Conservation (phyloP, 2,329 filamentous ascomycete species). For the Trichoderma semiorbis region DNA sequence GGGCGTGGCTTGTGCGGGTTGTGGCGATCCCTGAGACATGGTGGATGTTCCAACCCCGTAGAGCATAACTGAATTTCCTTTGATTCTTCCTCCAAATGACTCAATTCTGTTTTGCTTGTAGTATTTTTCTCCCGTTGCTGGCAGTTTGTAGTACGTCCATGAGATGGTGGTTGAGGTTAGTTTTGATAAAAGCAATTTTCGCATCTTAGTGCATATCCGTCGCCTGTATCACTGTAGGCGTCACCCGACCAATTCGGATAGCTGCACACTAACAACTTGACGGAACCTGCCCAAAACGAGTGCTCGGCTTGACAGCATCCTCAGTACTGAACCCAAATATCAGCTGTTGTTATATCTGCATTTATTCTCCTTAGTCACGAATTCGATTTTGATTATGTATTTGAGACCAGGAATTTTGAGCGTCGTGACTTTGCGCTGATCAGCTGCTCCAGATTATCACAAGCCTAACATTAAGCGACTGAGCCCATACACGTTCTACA, state of each 20-base stretch:
- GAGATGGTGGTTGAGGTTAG: background rate
- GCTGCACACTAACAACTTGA: background rate
- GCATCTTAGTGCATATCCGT: background rate
- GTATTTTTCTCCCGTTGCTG: background rate
- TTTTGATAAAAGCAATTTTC: slow-evolving; percentile 8
- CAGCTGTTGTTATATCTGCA: background rate
- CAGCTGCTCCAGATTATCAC: background rate
- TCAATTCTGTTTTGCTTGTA: background rate
- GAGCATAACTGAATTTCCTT: background rate
- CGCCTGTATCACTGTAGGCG: background rate
- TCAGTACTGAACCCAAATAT: background rate
- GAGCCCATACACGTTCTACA: background rate
- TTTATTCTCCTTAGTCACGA: too few relatives aligned
- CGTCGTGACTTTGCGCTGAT: background rate
- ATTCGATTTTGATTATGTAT: background rate
- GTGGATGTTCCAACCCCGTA: background rate
- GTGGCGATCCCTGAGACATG: slow-evolving; percentile 4
- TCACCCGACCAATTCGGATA: background rate
- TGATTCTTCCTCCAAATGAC: background rate
- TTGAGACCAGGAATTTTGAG: background rate
- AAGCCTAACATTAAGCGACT: background rate
- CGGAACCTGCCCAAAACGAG: background rate
- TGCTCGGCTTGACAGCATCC: background rate
- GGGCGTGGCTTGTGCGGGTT: background rate
- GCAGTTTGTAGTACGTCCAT: background rate